A percentile compares a stretch with the other conserved stretches of the same genome.
phyloP scores from a whole-genome alignment of 2,329 filamentous ascomycete species.

The Sphaerulina musiva region DNA sequence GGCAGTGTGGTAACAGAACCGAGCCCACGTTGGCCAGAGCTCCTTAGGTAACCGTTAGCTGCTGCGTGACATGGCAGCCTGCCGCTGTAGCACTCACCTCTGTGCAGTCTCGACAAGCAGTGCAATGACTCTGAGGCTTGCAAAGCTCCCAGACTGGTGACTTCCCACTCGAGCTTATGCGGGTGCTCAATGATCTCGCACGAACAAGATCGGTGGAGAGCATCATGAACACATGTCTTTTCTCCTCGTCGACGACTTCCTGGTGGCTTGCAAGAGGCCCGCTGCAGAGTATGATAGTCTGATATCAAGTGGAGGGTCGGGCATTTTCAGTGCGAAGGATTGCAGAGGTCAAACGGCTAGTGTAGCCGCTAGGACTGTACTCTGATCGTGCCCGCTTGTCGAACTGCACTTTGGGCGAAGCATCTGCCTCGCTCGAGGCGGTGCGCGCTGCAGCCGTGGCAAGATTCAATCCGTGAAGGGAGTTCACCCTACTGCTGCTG shows the following conservation, averaged over 20 bases:
- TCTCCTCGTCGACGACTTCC: neutral
- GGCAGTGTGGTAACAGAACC: neutral
- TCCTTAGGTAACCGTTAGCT: neutral
- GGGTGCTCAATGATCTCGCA: constrained; percentile 1
- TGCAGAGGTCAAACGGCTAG: neutral
- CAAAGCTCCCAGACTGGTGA: neutral
- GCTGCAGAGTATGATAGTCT: neutral
- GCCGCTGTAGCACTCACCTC: constrained; percentile 6
- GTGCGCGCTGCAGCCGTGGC: constrained; percentile 23
- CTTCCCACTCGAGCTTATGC: neutral
- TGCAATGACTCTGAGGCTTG: neutral
- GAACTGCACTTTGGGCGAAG: neutral
- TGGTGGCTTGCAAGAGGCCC: neutral
- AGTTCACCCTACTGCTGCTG: constrained; percentile 21
- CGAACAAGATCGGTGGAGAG: neutral
- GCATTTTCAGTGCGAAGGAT: constrained; percentile 3
- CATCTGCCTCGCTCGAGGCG: constrained; percentile 4
- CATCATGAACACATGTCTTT: neutral
- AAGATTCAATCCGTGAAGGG: constrained; percentile 12
- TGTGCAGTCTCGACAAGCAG: constrained; percentile 4
- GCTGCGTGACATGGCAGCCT: constrained; percentile 2
- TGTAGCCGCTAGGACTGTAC: neutral
- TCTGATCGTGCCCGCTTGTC: neutral
- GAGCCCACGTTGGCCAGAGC: neutral
- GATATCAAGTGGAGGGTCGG: neutral